Conservation (phyloP, 2,329 filamentous ascomycete genomes). For the Cordyceps farinosa region DNA sequence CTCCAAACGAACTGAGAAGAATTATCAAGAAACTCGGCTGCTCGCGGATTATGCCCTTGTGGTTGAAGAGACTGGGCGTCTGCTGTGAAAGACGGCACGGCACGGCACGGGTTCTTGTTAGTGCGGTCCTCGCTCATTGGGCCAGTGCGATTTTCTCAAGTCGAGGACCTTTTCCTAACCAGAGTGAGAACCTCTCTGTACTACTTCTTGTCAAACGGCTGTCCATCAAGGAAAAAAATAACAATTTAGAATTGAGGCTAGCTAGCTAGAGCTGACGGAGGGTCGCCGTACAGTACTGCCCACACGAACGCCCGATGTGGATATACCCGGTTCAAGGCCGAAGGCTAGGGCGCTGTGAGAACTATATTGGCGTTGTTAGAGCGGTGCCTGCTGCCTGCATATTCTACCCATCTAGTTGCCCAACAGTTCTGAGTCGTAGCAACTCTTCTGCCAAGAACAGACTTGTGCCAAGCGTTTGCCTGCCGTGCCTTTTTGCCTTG, state of each 20-base stretch:
- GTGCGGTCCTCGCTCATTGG: no score
- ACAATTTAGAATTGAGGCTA: not conserved
- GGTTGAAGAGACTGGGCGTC: not conserved
- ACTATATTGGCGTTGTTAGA: not conserved
- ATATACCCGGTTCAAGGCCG: not conserved
- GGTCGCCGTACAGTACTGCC: not conserved
- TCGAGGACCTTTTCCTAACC: no score
- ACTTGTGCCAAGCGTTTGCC: not conserved
- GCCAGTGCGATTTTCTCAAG: no score
- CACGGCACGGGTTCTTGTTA: no score
- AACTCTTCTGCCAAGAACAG: not conserved
- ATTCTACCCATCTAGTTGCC: no score
- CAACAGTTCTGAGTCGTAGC: not conserved
- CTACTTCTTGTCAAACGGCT: no score
- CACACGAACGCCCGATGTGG: not conserved
- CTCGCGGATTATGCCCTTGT: not conserved
- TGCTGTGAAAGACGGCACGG: not conserved
- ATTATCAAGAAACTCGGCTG: not conserved
- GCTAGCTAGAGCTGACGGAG: slow-evolving; percentile 7
- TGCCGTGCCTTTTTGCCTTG: not conserved
- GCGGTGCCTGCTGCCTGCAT: not conserved
- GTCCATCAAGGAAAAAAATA: not conserved
- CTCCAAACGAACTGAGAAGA: not conserved
- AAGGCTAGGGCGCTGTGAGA: not conserved
- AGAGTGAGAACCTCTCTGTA: no score